Evolutionary conservation across 768 basidiomycete species (phyloP).

Genomic region (Mycena galericulata): DNA sequence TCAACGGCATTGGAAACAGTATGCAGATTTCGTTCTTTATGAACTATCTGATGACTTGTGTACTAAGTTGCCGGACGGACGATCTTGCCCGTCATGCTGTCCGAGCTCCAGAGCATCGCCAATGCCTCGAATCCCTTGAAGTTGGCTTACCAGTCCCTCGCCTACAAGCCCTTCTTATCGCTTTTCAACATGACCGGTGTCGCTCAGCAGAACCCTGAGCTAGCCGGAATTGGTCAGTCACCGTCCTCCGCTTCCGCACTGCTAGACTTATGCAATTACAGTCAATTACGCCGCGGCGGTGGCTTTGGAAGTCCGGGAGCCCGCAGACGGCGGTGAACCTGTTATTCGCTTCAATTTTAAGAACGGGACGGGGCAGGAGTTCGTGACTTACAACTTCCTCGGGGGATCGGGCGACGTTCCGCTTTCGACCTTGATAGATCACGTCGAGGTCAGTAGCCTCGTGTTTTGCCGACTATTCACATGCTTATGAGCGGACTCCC

Average conservation of each 20-base stretch:
- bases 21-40: constrained; percentile 18
- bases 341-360: constrained; percentile 76
- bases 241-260: no score
- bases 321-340: constrained; percentile 57
- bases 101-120: constrained; percentile 63
- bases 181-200: constrained; percentile 83
- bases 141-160: constrained; percentile 67
- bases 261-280: constrained; percentile 37
- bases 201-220: constrained; percentile 59
- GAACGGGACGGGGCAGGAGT: constrained; percentile 68
- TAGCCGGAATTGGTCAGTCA: constrained; percentile 68
- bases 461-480: no score
- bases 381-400: constrained; percentile 62
- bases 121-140: constrained; percentile 65
- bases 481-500: no score
- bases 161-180: constrained; percentile 84
- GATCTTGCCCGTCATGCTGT: constrained; percentile 70
- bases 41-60: not conserved
- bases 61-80: constrained; percentile 73
- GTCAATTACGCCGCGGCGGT: constrained; percentile 73
- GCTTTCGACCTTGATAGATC: constrained; percentile 61
- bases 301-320: constrained; percentile 69
- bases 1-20: constrained; percentile 77
- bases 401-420: constrained; percentile 62
- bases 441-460: constrained; percentile 45